Evolutionary conservation across 2,329 filamentous ascomycete genomes (phyloP), one percentile per base, ranked within the genome.

Genomic region (Fusarium pseudoanthophilum): DNA sequence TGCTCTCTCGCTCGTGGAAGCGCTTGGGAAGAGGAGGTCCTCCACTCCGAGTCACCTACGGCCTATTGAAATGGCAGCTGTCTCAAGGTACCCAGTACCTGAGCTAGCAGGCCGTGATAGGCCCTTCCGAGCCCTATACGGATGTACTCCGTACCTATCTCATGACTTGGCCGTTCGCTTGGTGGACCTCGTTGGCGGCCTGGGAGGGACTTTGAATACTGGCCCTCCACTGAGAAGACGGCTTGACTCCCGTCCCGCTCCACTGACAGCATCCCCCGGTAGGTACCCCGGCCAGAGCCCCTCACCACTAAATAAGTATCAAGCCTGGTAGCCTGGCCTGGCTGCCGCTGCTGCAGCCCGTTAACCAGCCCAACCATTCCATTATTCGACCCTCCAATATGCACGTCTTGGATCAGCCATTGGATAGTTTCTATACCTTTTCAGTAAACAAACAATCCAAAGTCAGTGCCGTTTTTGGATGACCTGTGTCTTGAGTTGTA

Each of bases 11-110:
- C 58, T 67, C 43, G 43, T 59, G 60, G 72, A 73, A 73, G 72
- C 72, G 72, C 72, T 70, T 64, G 67, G 62, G 67, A 71, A 64
- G 71, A 74, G 72, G 72, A 75, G 72, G 69, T 75, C 64, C 72
- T 74, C 72, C 55, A 69, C 67, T 45, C 59, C 43, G 21, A 48
- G 51, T 55, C 30, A 37, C 55, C 49, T 48, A 60, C 66, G 49
- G 65, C 65, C 42, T 68, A 56, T 68, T 46, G 48, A 48, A 65
- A 46, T 39, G 60, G 68, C 36, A 69, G 48, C 37, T 59, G 39
- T 30, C 24, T 32, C 18, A 26, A 74, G 52, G 71, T 74, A 74
- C 15, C 24, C 4, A 30, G 57, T 74, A 74, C 72, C 37, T 46
- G 20, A 18, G 4, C 8, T 28, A 24, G 28, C 46, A 43, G 4